Evolutionary conservation across 768 basidiomycete genomes (phyloP).

Genomic region (Boletus rubropictus): DNA sequence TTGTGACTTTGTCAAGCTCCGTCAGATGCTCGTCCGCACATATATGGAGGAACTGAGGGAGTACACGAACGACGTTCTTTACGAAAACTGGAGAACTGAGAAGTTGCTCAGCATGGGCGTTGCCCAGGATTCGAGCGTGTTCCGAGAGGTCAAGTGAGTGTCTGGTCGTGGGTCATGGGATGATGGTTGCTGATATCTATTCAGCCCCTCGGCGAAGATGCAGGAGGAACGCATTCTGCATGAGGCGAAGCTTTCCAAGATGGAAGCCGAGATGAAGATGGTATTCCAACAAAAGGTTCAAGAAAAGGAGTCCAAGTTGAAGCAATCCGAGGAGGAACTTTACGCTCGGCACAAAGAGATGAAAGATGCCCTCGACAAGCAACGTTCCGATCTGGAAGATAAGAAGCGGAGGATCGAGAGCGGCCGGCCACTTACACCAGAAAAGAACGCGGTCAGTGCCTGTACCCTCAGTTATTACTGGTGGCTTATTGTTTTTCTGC

Average conservation of each 20-base stretch:
- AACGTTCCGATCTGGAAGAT: conserved; percentile 91
- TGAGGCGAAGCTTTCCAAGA: conserved; percentile 97
- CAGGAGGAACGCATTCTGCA: conserved; percentile 95
- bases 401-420: conserved; percentile 96
- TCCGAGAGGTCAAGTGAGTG: conserved; percentile 98
- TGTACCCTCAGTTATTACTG: neutral
- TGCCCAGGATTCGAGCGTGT: conserved; percentile 93
- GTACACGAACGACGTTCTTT: conserved; percentile 91
- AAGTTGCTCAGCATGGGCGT: conserved; percentile 98
- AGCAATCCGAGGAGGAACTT: conserved; percentile 98
- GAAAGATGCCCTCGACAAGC: conserved; percentile 99
- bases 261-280: conserved; percentile 99
- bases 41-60: conserved; percentile 99
- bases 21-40: conserved; percentile 98
- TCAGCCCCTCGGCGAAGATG: conserved; percentile 89
- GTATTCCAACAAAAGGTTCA: conserved; percentile 99
- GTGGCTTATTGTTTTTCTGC: conserved; percentile 10
- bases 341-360: conserved; percentile 99
- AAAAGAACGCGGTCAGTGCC: conserved; percentile 74
- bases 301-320: conserved; percentile 98
- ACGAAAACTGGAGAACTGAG: conserved; percentile 98
- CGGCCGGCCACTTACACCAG: conserved; percentile 91
- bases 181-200: conserved; percentile 13
- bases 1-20: conserved; percentile 98
- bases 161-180: neutral